Percentiles rank a stretch among this genome's conserved stretches.
phyloP scores from a whole-genome alignment of 2,329 filamentous ascomycete genomes.

The Diatrype stigma region DNA sequence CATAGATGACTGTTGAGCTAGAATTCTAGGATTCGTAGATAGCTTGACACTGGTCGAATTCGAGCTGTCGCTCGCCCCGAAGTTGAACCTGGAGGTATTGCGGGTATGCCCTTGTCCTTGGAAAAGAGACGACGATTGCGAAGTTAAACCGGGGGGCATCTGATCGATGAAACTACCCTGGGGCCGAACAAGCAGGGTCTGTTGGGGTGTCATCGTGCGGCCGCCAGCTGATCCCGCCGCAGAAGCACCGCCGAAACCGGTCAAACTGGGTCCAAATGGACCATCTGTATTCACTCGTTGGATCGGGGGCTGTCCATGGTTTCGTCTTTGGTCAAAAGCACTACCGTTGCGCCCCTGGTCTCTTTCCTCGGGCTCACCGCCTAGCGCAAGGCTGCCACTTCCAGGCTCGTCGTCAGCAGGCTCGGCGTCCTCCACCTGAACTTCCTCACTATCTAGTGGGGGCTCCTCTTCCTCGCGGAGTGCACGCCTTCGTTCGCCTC shows the following conservation, averaged over 20 bases:
- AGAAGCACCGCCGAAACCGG: conserved; percentile 44
- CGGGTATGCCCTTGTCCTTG: conserved; percentile 67
- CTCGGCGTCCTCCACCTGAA: conserved; percentile 40
- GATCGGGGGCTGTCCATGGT: conserved; percentile 72
- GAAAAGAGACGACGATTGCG: conserved; percentile 47
- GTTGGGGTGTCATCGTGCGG: conserved; percentile 75
- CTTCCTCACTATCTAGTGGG: conserved; percentile 45
- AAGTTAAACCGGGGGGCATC: conserved; percentile 55
- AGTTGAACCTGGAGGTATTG: conserved; percentile 83
- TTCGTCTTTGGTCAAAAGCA: conserved; percentile 54
- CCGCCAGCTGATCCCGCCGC: conserved; percentile 58
- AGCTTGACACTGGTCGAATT: conserved; percentile 67
- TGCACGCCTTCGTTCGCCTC: conserved; percentile 74
- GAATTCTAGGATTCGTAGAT: conserved; percentile 71
- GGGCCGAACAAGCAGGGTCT: conserved; percentile 68
- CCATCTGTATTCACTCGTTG: conserved; percentile 57
- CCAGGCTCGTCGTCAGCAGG: conserved; percentile 71
- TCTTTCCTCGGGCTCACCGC: conserved; percentile 85
- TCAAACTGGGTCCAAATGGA: conserved; percentile 51
- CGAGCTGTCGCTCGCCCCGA: conserved; percentile 69
- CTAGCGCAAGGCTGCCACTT: conserved; percentile 79
- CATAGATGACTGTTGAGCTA: conserved; percentile 85
- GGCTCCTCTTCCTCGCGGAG: conserved; percentile 69
- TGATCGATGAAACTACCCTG: conserved; percentile 57
- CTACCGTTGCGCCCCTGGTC: conserved; percentile 51